A percentile compares a stretch with the other conserved stretches of the same genome.
Conservation (phyloP, 441 rosid genomes). For the Erysimum cheiri region DNA sequence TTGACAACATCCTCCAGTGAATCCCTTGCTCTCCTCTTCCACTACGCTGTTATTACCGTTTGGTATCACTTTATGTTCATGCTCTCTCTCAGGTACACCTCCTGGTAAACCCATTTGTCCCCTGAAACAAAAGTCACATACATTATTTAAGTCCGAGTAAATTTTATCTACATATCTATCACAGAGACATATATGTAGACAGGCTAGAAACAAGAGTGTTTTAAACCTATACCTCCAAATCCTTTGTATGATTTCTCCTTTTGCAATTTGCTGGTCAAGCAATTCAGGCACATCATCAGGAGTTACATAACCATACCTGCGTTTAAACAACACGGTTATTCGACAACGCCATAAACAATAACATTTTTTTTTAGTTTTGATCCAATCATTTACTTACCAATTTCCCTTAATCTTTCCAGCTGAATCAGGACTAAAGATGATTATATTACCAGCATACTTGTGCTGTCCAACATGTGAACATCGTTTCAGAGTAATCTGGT, state of each 20-base stretch:
- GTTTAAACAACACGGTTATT: conserved; percentile 18
- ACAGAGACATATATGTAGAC: no score
- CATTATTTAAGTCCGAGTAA: not conserved
- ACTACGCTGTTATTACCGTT: conserved; percentile 47
- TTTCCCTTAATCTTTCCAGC: conserved; percentile 73
- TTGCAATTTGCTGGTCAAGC: conserved; percentile 83
- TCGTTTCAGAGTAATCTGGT: conserved; percentile 65
- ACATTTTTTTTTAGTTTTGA: conserved; percentile 27
- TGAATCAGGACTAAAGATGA: conserved; percentile 67
- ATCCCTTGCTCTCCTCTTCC: conserved; percentile 43
- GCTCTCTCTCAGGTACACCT: conserved; percentile 49
- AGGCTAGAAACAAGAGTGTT: no score
- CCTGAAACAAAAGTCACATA: conserved; percentile 51
- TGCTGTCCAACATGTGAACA: conserved; percentile 97
- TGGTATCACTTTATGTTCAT: conserved; percentile 49
- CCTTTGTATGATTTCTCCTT: conserved; percentile 73
- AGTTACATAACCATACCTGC: conserved; percentile 96
- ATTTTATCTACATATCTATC: no score
- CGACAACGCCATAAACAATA: not conserved
- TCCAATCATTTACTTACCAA: conserved; percentile 56
- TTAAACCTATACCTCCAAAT: conserved; percentile 74
- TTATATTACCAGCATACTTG: conserved; percentile 92
- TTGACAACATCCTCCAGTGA: conserved; percentile 74
- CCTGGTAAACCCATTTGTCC: conserved; percentile 71
- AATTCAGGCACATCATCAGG: conserved; percentile 88